Evolutionary conservation across 2,329 filamentous ascomycete species (phyloP).

Genomic region (Simplicillium aogashimaense): DNA sequence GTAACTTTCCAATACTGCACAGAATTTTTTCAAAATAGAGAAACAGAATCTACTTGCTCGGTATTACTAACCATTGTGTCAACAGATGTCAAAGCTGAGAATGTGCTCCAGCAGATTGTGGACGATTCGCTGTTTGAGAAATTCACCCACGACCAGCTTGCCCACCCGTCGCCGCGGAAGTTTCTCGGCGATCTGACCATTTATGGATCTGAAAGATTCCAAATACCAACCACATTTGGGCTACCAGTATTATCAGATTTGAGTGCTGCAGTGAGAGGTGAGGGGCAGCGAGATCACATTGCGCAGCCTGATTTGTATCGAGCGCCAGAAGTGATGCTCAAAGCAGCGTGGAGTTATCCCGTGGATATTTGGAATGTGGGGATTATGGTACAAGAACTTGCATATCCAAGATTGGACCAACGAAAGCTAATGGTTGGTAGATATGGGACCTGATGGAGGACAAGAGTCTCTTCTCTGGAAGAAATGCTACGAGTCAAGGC

Average conservation of each 20-base stretch:
- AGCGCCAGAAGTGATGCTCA: conserved; percentile 15
- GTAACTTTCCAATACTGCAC: background rate
- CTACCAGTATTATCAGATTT: conserved; percentile 9
- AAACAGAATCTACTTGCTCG: no score
- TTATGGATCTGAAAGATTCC: conserved; percentile 7
- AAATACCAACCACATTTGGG: conserved; percentile 8
- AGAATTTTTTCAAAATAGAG: no score
- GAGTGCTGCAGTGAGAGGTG: conserved; percentile 7
- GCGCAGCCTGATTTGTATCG: conserved; percentile 14
- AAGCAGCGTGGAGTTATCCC: conserved; percentile 14
- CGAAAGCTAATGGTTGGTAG: background rate
- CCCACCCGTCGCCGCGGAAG: conserved; percentile 6
- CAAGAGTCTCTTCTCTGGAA: conserved; percentile 12
- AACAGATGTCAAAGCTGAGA: conserved; percentile 29
- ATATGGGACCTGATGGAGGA: conserved; percentile 15
- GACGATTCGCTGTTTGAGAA: conserved; percentile 4
- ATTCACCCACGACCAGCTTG: conserved; percentile 3
- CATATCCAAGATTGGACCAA: no score
- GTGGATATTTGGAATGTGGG: conserved; percentile 14
- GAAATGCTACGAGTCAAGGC: conserved; percentile 4
- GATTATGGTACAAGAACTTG: conserved; percentile 8
- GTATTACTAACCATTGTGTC: background rate
- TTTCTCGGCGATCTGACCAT: conserved; percentile 3
- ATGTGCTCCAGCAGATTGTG: conserved; percentile 21
- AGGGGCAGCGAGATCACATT: conserved; percentile 7